phyloP scores from a whole-genome alignment of 2,329 filamentous ascomycete species.

The Talaromyces amestolkiae region DNA sequence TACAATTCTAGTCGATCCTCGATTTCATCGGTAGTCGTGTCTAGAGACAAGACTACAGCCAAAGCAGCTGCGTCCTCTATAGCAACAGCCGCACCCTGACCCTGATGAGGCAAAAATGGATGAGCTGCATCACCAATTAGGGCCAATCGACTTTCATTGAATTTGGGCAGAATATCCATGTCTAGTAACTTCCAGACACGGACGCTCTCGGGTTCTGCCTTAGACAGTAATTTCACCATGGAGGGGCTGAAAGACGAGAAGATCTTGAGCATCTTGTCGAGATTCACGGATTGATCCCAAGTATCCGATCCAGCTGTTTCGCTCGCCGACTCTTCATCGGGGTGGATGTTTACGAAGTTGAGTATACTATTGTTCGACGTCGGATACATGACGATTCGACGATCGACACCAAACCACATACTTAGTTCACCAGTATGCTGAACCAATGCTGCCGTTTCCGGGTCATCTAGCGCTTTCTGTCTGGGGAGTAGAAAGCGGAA shows the following conservation, averaged over 20 bases:
- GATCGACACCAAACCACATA: constrained; percentile 46
- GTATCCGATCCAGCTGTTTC: constrained; percentile 28
- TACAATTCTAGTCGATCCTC: constrained; percentile 37
- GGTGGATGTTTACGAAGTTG: constrained; percentile 56
- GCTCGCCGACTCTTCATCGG: constrained; percentile 44
- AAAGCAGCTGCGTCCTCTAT: constrained; percentile 66
- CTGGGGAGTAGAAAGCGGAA: constrained; percentile 57
- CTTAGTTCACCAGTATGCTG: constrained; percentile 40
- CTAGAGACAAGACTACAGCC: constrained; percentile 55
- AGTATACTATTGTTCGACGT: constrained; percentile 47
- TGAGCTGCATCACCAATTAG: constrained; percentile 67
- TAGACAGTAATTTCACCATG: constrained; percentile 36
- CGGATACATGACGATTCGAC: constrained; percentile 49
- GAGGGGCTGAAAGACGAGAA: constrained; percentile 39
- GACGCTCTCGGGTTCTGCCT: constrained; percentile 47
- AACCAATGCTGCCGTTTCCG: constrained; percentile 38
- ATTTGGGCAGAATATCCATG: constrained; percentile 58
- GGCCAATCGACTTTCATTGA: constrained; percentile 54
- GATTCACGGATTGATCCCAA: not conserved
- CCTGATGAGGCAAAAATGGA: constrained; percentile 64
- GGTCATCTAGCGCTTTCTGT: constrained; percentile 43
- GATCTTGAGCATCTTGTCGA: constrained; percentile 7
- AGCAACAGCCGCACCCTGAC: constrained; percentile 61
- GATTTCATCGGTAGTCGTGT: not conserved
- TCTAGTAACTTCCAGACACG: constrained; percentile 62